Evolutionary conservation across 352 stramenopile species (phyloP).

Genomic region (Albugo laibachii): DNA sequence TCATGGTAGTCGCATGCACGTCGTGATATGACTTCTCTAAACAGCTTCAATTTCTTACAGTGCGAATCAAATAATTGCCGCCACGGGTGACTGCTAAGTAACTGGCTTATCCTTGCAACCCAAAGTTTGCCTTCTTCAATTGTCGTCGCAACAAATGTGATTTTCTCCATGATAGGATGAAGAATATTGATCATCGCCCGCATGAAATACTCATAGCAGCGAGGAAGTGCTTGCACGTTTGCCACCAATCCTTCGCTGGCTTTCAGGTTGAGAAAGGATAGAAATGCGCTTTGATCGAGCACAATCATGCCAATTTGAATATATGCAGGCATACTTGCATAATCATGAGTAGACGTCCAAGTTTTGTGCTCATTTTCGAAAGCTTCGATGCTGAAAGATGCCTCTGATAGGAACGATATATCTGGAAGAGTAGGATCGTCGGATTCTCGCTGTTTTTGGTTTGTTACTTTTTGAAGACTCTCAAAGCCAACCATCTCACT

Average conservation of each 20-base stretch:
- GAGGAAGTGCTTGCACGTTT: constrained; percentile 23
- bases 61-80: constrained; percentile 29
- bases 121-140: constrained; percentile 24
- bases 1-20: constrained; percentile 4
- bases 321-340: constrained; percentile 12
- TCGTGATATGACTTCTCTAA: constrained; percentile 15
- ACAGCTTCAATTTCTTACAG: constrained; percentile 22
- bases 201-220: constrained; percentile 29
- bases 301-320: constrained; percentile 31
- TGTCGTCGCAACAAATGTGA: constrained; percentile 37
- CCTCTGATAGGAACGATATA: constrained; percentile 4
- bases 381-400: constrained; percentile 11
- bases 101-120: constrained; percentile 26
- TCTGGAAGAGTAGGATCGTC: too few species aligned
- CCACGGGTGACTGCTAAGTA: constrained; percentile 27
- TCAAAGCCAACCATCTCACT: constrained; percentile 12
- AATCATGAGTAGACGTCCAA: constrained; percentile 19
- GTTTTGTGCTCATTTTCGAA: constrained; percentile 16
- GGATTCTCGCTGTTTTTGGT: constrained; percentile 5
- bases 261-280: constrained; percentile 14
- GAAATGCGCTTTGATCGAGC: constrained; percentile 24
- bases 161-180: constrained; percentile 25
- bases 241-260: constrained; percentile 13
- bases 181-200: constrained; percentile 23
- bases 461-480: constrained; percentile 10